Conservation (phyloP, 2,329 filamentous ascomycete genomes). For the Sclerotinia glacialis region DNA sequence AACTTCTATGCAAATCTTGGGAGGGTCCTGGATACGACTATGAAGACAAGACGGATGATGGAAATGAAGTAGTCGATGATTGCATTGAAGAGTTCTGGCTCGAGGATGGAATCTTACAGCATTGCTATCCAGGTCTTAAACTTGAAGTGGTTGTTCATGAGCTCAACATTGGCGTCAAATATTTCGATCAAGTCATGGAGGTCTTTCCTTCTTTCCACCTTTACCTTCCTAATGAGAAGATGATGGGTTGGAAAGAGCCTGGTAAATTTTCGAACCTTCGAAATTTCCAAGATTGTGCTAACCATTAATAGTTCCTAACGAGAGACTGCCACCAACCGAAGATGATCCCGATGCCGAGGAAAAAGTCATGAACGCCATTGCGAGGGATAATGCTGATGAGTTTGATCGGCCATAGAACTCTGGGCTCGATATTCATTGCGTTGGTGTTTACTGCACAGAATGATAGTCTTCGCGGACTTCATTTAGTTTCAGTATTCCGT, state of each 20-base stretch:
- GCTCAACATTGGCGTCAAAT: conserved; percentile 58
- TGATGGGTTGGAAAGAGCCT: conserved; percentile 64
- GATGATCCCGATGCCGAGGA: conserved; percentile 37
- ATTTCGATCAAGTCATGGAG: conserved; percentile 57
- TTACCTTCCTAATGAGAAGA: conserved; percentile 65
- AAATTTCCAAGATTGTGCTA: conserved; percentile 5
- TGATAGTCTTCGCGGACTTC: neutral
- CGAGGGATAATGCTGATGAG: conserved; percentile 22
- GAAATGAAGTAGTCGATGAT: conserved; percentile 33
- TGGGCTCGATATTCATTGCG: neutral
- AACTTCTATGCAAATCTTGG: conserved; percentile 45
- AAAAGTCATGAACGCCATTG: conserved; percentile 23
- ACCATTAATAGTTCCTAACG: conserved; percentile 31
- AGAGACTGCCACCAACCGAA: conserved; percentile 36
- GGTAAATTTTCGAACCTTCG: conserved; percentile 24
- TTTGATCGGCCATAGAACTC: neutral
- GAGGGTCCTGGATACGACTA: conserved; percentile 40
- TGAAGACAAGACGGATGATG: conserved; percentile 34
- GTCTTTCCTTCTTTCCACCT: conserved; percentile 62
- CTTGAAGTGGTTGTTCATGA: conserved; percentile 54
- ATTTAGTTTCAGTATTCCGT: neutral
- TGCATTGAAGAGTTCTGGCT: conserved; percentile 60
- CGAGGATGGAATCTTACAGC: conserved; percentile 57
- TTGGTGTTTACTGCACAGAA: neutral
- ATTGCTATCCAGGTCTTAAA: conserved; percentile 65